Conservation (phyloP, 495 filamentous ascomycete genomes). For the Extremus antarcticus region DNA sequence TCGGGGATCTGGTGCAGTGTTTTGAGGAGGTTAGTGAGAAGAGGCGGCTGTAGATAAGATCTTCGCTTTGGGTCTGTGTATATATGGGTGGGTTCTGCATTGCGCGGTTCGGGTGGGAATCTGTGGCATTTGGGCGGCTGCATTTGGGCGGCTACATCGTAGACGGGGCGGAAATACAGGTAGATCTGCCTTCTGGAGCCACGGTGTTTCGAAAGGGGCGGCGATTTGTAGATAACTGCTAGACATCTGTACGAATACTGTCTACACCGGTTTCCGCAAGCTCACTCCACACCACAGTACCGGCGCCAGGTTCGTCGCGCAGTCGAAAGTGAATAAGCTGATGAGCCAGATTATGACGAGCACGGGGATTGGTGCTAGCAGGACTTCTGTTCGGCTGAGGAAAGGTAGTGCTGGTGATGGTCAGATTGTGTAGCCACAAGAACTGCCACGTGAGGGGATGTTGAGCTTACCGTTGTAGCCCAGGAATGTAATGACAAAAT, state of each 20-base stretch:
- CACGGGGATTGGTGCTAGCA: constrained; percentile 51
- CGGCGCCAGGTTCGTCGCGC: constrained; percentile 42
- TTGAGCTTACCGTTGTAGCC: constrained; percentile 51
- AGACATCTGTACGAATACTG: neutral
- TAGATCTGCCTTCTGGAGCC: neutral
- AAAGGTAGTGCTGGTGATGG: constrained; percentile 50
- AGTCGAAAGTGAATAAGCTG: constrained; percentile 48
- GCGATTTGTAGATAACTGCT: neutral
- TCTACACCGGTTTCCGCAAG: constrained; percentile 28
- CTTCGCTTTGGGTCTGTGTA: neutral
- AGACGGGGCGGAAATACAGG: neutral
- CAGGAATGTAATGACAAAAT: constrained; percentile 61
- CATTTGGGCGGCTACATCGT: too few relatives aligned
- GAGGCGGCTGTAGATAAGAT: constrained; percentile 44
- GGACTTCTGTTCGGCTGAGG: constrained; percentile 60
- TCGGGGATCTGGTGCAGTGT: constrained; percentile 76
- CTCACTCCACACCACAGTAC: constrained; percentile 36
- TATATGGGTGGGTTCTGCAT: neutral
- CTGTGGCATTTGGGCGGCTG: neutral
- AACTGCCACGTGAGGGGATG: neutral
- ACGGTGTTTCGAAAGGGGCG: neutral
- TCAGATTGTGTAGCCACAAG: neutral
- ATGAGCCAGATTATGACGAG: constrained; percentile 53
- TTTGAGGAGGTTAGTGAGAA: constrained; percentile 72
- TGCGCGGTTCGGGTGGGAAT: neutral